phyloP scores from a whole-genome alignment of 163 green algal species.

The Chlorella variabilis region DNA sequence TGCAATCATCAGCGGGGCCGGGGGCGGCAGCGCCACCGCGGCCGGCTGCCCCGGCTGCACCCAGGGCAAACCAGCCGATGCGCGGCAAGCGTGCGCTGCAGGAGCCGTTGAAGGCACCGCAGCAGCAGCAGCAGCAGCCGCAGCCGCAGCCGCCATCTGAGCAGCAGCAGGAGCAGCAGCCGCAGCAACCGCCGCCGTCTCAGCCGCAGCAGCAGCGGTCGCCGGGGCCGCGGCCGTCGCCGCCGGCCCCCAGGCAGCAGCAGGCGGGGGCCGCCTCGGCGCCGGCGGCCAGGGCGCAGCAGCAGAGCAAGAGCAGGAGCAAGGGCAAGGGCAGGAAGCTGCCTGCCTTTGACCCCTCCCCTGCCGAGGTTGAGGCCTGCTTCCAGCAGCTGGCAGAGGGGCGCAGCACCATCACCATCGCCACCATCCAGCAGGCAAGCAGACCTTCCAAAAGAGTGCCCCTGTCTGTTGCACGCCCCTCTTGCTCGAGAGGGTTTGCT shows the following conservation, averaged over 20 bases:
- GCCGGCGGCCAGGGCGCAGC: neutral
- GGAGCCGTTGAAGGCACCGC: neutral
- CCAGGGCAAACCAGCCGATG: no score
- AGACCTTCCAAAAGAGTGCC: neutral
- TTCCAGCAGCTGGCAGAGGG: slow-evolving; percentile 8
- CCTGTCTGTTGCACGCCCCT: neutral
- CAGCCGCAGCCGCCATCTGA: neutral
- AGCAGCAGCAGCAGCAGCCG: neutral
- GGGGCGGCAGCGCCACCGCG: no score
- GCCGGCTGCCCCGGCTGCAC: no score
- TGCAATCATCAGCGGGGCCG: no score
- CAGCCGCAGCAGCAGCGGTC: neutral
- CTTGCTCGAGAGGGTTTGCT: no score
- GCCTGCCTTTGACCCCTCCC: neutral
- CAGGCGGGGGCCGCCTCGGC: neutral
- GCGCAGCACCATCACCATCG: neutral
- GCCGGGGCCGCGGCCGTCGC: neutral
- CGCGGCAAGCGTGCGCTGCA: neutral
- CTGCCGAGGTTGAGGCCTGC: slow-evolving; percentile 8
- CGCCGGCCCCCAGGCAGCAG: neutral
- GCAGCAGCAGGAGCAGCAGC: neutral
- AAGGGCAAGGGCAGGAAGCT: neutral
- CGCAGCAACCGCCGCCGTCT: neutral
- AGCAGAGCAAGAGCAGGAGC: neutral
- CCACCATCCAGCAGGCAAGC: neutral